Evolutionary conservation across 495 filamentous ascomycete genomes (phyloP).

Genomic region (Tuber aestivum): DNA sequence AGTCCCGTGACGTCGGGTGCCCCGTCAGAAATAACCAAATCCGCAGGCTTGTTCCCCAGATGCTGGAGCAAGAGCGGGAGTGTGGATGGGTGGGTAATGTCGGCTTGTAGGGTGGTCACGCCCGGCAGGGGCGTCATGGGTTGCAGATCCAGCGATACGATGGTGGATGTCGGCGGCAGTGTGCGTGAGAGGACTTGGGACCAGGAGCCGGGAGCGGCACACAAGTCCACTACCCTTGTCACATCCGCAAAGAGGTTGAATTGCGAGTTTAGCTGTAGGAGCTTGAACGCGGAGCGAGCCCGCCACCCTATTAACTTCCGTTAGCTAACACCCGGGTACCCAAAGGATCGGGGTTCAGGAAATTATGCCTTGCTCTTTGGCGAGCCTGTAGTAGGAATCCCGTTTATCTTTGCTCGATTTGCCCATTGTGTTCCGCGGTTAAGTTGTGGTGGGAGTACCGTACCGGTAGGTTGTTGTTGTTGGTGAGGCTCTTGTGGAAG

Average conservation of each 20-base stretch:
- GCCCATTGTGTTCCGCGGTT: slow-evolving; percentile 57
- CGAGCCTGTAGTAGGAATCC: slow-evolving; percentile 93
- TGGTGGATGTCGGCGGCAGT: slow-evolving; percentile 50
- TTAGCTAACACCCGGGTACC: slow-evolving; percentile 9
- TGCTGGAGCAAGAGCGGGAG: slow-evolving; percentile 80
- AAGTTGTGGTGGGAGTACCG: background rate
- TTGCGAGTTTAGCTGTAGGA: slow-evolving; percentile 85
- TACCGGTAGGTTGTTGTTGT: background rate
- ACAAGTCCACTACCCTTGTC: slow-evolving; percentile 81
- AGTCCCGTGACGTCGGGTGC: slow-evolving; percentile 94
- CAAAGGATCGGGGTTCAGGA: background rate
- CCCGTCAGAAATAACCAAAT: slow-evolving; percentile 84
- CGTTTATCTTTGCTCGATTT: slow-evolving; percentile 99
- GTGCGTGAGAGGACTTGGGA: slow-evolving; percentile 90
- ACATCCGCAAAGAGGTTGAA: slow-evolving; percentile 77
- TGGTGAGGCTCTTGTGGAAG: background rate
- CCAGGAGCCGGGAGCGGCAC: slow-evolving; percentile 94
- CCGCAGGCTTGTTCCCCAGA: slow-evolving; percentile 52
- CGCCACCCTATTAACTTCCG: slow-evolving; percentile 60
- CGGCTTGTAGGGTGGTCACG: slow-evolving; percentile 82
- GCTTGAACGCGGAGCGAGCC: slow-evolving; percentile 90
- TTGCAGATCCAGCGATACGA: slow-evolving; percentile 90
- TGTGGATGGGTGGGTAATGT: slow-evolving; percentile 95
- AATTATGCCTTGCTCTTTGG: slow-evolving; percentile 74
- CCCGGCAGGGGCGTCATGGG: slow-evolving; percentile 90